Evolutionary conservation across 805 yeast species (phyloP).

Genomic region (Candida wancherniae): DNA sequence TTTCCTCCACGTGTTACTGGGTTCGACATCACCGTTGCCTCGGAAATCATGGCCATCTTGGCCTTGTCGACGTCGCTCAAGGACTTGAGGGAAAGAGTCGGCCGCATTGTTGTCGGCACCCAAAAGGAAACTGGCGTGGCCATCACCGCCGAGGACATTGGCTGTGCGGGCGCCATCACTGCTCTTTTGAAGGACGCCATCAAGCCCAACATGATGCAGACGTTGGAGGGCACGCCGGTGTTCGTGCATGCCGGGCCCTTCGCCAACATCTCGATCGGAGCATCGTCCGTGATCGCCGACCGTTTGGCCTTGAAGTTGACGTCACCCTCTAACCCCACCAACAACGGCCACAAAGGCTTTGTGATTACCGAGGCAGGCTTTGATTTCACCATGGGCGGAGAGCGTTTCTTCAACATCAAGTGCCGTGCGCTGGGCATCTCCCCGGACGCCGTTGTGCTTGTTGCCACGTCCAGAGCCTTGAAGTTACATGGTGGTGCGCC

Average conservation of each 20-base stretch:
- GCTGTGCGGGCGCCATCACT: constrained; percentile 92
- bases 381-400: constrained; percentile 99
- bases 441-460: constrained; percentile 90
- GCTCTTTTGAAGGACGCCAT: constrained; percentile 94
- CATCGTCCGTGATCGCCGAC: constrained; percentile 91
- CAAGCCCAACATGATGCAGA: constrained; percentile 95
- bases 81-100: constrained; percentile 85
- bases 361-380: constrained; percentile 98
- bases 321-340: constrained; percentile 40
- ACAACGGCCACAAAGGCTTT: constrained; percentile 58
- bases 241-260: constrained; percentile 98
- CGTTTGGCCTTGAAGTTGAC: constrained; percentile 87
- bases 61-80: constrained; percentile 74
- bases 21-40: constrained; percentile 93
- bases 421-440: constrained; percentile 84
- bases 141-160: constrained; percentile 89
- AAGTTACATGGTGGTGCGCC: constrained; percentile 97
- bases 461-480: constrained; percentile 95
- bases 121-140: constrained; percentile 66
- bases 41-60: constrained; percentile 93
- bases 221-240: constrained; percentile 96
- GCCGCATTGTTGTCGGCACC: constrained; percentile 85
- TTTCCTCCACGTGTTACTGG: constrained; percentile 83
- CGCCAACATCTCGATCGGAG: constrained; percentile 96
- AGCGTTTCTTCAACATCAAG: constrained; percentile 91